phyloP scores from a whole-genome alignment of 2,329 filamentous ascomycete genomes.

The Alternaria ethzedia region DNA sequence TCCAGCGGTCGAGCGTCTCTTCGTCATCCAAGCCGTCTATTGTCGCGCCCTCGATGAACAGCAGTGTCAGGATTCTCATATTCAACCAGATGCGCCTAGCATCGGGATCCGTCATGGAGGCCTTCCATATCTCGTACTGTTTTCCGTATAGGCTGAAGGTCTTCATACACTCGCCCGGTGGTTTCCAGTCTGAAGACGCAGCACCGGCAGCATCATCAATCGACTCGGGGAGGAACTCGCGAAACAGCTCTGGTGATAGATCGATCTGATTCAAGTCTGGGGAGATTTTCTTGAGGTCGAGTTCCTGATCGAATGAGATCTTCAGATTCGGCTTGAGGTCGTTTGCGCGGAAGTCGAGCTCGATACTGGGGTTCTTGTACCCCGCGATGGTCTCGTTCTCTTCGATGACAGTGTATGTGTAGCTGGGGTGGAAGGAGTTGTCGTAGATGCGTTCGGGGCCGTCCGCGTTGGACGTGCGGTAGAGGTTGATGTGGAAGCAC shows the following conservation, averaged over 20 bases:
- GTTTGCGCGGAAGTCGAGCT: slow-evolving; percentile 71
- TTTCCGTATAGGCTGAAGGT: slow-evolving; percentile 67
- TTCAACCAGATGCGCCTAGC: slow-evolving; percentile 77
- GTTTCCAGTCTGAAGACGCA: slow-evolving; percentile 59
- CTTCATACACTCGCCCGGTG: slow-evolving; percentile 76
- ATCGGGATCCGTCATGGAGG: slow-evolving; percentile 71
- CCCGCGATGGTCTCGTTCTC: slow-evolving; percentile 93
- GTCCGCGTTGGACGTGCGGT: slow-evolving; percentile 31
- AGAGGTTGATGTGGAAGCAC: slow-evolving; percentile 47
- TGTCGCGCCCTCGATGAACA: slow-evolving; percentile 94
- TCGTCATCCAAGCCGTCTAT: slow-evolving; percentile 73
- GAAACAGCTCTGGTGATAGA: slow-evolving; percentile 65
- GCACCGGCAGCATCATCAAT: slow-evolving; percentile 43
- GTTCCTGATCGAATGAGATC: slow-evolving; percentile 74
- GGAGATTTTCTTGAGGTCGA: slow-evolving; percentile 71
- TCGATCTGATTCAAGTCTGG: slow-evolving; percentile 69
- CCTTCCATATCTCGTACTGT: slow-evolving; percentile 84
- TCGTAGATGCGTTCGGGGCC: slow-evolving; percentile 53
- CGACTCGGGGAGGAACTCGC: slow-evolving; percentile 49
- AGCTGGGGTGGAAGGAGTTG: slow-evolving; percentile 79
- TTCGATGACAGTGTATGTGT: slow-evolving; percentile 91
- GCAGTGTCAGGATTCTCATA: slow-evolving; percentile 79
- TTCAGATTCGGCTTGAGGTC: slow-evolving; percentile 81
- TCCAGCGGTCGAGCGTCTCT: slow-evolving; percentile 81
- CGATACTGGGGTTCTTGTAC: slow-evolving; percentile 80